These are phyloP conservation scores for Candida vartiovaarae DNA, from an alignment of 805 yeast species.

Conservation along the genomic window DNA sequence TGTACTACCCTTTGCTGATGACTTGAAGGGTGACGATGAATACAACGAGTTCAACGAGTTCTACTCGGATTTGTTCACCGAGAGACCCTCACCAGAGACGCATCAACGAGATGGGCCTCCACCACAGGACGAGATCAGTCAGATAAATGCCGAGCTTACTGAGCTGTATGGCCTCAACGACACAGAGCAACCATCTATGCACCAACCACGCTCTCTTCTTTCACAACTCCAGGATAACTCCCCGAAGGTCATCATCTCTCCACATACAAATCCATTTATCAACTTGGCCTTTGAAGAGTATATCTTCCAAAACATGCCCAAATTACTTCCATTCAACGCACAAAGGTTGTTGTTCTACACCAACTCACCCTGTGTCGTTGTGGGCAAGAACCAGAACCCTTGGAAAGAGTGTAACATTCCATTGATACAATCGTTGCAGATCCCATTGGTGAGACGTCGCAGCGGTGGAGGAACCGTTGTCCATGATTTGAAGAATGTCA, in stretches of 20 bases:
- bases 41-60: constrained; percentile 27
- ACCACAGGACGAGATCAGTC: constrained; percentile 24
- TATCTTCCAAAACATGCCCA: constrained; percentile 60
- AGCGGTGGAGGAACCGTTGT: constrained; percentile 98
- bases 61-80: constrained; percentile 30
- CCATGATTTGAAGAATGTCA: constrained; percentile 85
- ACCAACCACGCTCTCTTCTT: constrained; percentile 14
- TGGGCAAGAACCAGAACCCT: constrained; percentile 95
- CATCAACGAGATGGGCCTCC: not conserved
- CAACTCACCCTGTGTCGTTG: constrained; percentile 80
- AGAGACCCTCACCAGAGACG: not conserved
- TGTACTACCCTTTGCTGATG: too few species aligned
- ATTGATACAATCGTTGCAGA: constrained; percentile 37
- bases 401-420: constrained; percentile 77
- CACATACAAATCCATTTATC: constrained; percentile 54
- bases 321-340: constrained; percentile 10
- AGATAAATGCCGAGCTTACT: constrained; percentile 27
- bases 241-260: constrained; percentile 56
- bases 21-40: constrained; percentile 11
- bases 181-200: not conserved
- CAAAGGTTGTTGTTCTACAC: constrained; percentile 64
- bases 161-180: constrained; percentile 21
- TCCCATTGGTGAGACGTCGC: constrained; percentile 69
- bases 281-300: constrained; percentile 82
- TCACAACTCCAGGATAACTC: constrained; percentile 15